A percentile compares a stretch with the other conserved stretches of the same genome.
phyloP scores from a whole-genome alignment of 1,284 basidiomycete species.

The Earliella scabrosa region DNA sequence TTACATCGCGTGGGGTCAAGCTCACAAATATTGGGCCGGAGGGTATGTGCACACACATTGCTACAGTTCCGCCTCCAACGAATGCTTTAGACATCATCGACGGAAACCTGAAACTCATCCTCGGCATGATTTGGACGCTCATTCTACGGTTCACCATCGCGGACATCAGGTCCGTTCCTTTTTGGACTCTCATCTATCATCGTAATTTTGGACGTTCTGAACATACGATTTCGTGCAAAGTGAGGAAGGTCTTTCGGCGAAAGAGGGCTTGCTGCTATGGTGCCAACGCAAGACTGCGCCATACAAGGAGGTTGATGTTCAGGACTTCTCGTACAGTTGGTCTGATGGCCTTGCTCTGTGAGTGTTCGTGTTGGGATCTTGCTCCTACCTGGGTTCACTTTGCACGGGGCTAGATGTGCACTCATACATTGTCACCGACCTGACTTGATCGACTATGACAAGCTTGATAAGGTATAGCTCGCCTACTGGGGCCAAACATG shows the following conservation, averaged over 20 bases:
- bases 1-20: conserved; percentile 92
- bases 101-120: conserved; percentile 95
- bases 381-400: conserved; percentile 8
- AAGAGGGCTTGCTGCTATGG: conserved; percentile 96
- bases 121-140: conserved; percentile 99
- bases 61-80: neutral
- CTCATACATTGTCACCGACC: conserved; percentile 97
- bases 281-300: conserved; percentile 95
- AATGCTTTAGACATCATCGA: conserved; percentile 88
- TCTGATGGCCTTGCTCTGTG: conserved; percentile 94
- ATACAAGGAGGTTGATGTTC: conserved; percentile 91
- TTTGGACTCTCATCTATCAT: neutral
- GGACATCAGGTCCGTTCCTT: conserved; percentile 84
- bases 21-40: conserved; percentile 97
- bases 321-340: conserved; percentile 94
- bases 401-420: conserved; percentile 70
- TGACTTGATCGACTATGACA: conserved; percentile 89
- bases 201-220: conserved; percentile 4
- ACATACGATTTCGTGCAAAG: conserved; percentile 46
- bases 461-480: conserved; percentile 70
- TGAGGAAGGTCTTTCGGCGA: conserved; percentile 96
- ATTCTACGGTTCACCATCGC: conserved; percentile 98
- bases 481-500: neutral
- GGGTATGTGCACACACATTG: conserved; percentile 48
- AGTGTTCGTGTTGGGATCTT: neutral